Evolutionary conservation across 2,329 filamentous ascomycete genomes (phyloP).

Genomic region (Sclerotinia subarctica): DNA sequence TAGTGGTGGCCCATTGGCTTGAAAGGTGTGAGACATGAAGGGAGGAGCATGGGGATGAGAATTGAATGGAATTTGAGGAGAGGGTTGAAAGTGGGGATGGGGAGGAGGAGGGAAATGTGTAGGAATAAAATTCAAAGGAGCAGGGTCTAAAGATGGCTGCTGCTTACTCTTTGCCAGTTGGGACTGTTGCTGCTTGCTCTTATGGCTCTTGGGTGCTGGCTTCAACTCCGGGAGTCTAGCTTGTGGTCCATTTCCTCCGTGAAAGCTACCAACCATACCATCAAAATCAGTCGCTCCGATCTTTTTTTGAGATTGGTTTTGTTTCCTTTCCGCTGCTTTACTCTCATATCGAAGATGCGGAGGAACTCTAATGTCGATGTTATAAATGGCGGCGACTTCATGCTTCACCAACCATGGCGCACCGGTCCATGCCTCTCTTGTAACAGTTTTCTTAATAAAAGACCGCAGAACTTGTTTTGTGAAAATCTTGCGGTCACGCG

Average conservation of each 20-base stretch:
- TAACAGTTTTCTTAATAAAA: conserved; percentile 94
- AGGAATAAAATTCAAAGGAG: conserved; percentile 27
- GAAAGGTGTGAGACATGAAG: conserved; percentile 37
- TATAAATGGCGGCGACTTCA: conserved; percentile 76
- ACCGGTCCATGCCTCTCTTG: conserved; percentile 88
- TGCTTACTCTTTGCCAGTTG: conserved; percentile 43
- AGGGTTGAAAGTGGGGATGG: conserved; percentile 22
- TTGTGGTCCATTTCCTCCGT: conserved; percentile 43
- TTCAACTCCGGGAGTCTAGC: conserved; percentile 69
- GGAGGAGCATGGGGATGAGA: conserved; percentile 27
- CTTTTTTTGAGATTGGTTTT: conserved; percentile 62
- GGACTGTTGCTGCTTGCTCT: conserved; percentile 53
- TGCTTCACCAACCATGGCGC: conserved; percentile 94
- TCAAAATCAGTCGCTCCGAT: conserved; percentile 35
- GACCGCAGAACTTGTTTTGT: conserved; percentile 91
- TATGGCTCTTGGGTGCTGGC: conserved; percentile 67
- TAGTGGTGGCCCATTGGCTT: conserved; percentile 37
- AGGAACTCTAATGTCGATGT: conserved; percentile 84
- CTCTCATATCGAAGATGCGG: conserved; percentile 77
- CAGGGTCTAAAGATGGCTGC: conserved; percentile 38
- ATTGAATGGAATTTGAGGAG: conserved; percentile 29
- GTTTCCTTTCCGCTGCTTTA: conserved; percentile 74
- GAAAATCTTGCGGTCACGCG: conserved; percentile 84
- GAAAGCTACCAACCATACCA: conserved; percentile 39
- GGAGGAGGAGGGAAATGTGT: conserved; percentile 24